Base-by-base conservation (phyloP, 495 filamentous ascomycete genomes). In the Bombardia bombarda region DNA sequence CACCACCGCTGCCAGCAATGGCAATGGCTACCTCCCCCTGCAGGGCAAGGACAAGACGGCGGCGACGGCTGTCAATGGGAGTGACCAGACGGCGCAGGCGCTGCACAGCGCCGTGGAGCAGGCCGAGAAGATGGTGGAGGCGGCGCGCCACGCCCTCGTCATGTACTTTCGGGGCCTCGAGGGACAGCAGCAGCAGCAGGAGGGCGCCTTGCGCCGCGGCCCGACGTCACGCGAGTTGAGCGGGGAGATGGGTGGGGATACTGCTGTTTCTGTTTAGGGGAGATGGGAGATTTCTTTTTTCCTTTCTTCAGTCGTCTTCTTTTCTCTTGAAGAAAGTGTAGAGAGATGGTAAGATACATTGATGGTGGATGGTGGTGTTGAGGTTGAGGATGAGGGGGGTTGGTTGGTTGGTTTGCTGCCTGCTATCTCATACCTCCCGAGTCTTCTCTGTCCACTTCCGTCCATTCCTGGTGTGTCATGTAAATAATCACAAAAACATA, bases 231-330 rank as follows among this genome's bases (percentile, higher is more conserved):
- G 71, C 32, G 70, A 74, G 40, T 34, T 76, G 57, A 66, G 63
- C 47, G 72, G 71, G 30, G 70, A 74, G 64, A 73, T 73, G 72
- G 66, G 69, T 47, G 72, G 70, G 30, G 72, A 75, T 68, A 75
- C 72, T 42, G 32, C 40, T 16, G 20, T 22, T 35, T 20, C 32
- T 25, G 20, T 36, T 9, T 35, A 25, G 13, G 16, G 30, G 17
- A 32, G 23, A n/a, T n/a, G n/a, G n/a, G n/a, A n/a, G n/a, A n/a
- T n/a, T n/a, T n/a, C n/a, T n/a, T n/a, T n/a, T n/a, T n/a, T n/a
- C n/a, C n/a, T n/a, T n/a, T n/a, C n/a, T n/a, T n/a, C n/a, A n/a
- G n/a, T n/a, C n/a, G n/a, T n/a, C n/a, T n/a, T n/a, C n/a, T n/a
- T n/a, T n/a, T n/a, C n/a, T n/a, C n/a, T n/a, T n/a, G n/a, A n/a